phyloP scores from a whole-genome alignment of 148 eudicot genomes.

The Arctostaphylos glauca region DNA sequence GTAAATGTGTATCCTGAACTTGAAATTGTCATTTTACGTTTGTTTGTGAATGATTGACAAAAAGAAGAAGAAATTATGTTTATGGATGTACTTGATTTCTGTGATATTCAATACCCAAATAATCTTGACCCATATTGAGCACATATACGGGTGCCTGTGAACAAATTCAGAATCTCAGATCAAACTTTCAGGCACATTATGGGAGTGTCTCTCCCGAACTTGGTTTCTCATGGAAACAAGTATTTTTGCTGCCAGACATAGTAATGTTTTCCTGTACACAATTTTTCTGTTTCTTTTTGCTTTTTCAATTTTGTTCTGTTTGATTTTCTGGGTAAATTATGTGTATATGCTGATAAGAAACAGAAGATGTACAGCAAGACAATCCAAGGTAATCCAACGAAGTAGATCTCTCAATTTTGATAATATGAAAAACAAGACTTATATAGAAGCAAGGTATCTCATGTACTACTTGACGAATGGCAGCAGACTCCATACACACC shows the following conservation, averaged over 20 bases:
- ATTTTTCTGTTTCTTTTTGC: neutral
- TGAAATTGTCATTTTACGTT: neutral
- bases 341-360: neutral
- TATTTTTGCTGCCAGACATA: neutral
- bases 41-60: neutral
- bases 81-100: neutral
- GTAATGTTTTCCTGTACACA: neutral
- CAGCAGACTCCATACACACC: too few relatives aligned
- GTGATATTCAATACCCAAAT: neutral
- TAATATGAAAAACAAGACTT: too few relatives aligned
- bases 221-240: neutral
- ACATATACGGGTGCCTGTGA: neutral
- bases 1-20: slow-evolving; percentile 16
- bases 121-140: neutral
- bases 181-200: neutral
- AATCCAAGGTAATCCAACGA: too few relatives aligned
- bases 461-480: too few relatives aligned
- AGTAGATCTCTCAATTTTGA: too few relatives aligned
- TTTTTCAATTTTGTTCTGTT: neutral
- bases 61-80: neutral
- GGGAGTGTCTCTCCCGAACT: neutral
- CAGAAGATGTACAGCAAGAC: neutral
- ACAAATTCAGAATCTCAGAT: neutral
- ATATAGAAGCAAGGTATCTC: too few relatives aligned
- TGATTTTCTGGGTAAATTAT: neutral